phyloP scores from a whole-genome alignment of 2,329 filamentous ascomycete species.

The Penicillium sp. region DNA sequence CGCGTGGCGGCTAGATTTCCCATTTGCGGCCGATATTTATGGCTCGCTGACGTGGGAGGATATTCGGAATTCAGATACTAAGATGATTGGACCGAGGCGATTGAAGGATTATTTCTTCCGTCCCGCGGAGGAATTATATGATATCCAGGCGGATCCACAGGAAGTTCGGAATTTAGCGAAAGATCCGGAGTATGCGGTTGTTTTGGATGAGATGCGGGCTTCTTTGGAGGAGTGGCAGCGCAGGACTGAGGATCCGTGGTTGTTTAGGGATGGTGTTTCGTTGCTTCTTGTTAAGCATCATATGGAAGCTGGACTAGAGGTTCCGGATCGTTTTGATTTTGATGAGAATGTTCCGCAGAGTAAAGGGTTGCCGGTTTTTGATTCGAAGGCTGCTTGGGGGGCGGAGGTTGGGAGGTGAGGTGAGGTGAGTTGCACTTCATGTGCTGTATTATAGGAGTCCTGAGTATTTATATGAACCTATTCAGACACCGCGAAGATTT shows the following conservation, averaged over 20 bases:
- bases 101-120: conserved; percentile 52
- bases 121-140: conserved; percentile 52
- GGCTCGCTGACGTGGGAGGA: conserved; percentile 50
- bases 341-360: conserved; percentile 10
- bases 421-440: too few relatives aligned
- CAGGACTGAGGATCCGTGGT: conserved; percentile 39
- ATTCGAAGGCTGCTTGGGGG: conserved; percentile 3
- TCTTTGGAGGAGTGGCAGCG: conserved; percentile 41
- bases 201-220: conserved; percentile 39
- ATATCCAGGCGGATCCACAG: conserved; percentile 50
- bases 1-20: conserved; percentile 55
- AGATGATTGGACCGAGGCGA: conserved; percentile 46
- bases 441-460: background rate
- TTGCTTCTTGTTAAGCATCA: conserved; percentile 19
- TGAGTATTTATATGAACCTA: background rate
- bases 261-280: conserved; percentile 33
- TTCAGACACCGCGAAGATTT: too few relatives aligned
- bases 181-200: conserved; percentile 34
- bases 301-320: conserved; percentile 15
- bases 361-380: conserved; percentile 1
- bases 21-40: conserved; percentile 54
- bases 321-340: conserved; percentile 28
- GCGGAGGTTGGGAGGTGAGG: conserved; percentile 1
- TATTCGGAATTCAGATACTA: conserved; percentile 42
- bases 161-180: conserved; percentile 52